Conservation (phyloP, 1,284 basidiomycete species). For the Somion occarium region DNA sequence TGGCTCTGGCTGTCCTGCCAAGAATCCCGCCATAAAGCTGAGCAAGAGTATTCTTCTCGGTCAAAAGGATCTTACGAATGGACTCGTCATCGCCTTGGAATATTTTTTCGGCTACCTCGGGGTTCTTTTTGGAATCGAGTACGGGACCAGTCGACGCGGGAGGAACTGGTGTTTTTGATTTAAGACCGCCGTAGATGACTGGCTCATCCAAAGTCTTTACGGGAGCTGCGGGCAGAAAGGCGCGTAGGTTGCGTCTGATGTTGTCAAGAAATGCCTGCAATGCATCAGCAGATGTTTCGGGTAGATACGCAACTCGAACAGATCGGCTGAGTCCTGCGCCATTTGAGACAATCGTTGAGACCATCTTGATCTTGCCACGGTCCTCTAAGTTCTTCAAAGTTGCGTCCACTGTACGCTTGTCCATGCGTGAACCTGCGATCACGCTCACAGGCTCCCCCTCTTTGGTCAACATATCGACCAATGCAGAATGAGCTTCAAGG, state of each 20-base stretch:
- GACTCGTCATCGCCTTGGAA: conserved; percentile 47
- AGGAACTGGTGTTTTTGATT: conserved; percentile 23
- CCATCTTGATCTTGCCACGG: conserved; percentile 57
- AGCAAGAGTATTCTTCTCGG: conserved; percentile 58
- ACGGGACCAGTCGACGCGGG: conserved; percentile 32
- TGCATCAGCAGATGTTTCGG: conserved; percentile 43
- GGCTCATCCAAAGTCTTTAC: conserved; percentile 45
- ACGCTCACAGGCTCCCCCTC: conserved; percentile 64
- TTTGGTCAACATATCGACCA: conserved; percentile 49
- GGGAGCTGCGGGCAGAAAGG: conserved; percentile 25
- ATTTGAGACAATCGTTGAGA: conserved; percentile 54
- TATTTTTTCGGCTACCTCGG: conserved; percentile 40
- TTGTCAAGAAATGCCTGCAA: conserved; percentile 51
- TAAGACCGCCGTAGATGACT: conserved; percentile 46
- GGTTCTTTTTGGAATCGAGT: conserved; percentile 38
- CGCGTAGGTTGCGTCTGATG: conserved; percentile 36
- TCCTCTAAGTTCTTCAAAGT: conserved; percentile 58
- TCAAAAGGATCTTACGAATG: conserved; percentile 55
- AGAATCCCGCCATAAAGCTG: conserved; percentile 68
- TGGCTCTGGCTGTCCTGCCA: conserved; percentile 57
- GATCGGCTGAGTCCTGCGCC: conserved; percentile 49
- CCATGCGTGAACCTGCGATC: conserved; percentile 59
- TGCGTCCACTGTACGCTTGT: conserved; percentile 63
- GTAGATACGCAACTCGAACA: conserved; percentile 58
- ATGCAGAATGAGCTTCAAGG: conserved; percentile 53